phyloP scores from a whole-genome alignment of 1,284 basidiomycete species.

The Trametes hirsuta region DNA sequence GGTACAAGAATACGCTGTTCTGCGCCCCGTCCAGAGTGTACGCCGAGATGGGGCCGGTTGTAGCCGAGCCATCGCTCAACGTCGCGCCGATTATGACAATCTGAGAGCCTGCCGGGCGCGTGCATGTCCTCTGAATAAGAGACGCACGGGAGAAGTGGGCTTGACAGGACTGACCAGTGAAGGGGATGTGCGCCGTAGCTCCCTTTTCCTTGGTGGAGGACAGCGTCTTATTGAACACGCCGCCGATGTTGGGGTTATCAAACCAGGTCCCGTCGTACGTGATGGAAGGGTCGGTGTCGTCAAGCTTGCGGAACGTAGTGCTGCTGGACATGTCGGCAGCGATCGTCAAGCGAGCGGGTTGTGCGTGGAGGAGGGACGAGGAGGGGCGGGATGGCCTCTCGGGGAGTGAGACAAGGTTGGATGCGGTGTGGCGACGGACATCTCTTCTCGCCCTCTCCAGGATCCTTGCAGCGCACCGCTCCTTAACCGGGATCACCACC shows the following conservation, averaged over 20 bases:
- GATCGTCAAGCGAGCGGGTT: neutral
- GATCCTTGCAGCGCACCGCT: neutral
- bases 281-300: constrained; percentile 18
- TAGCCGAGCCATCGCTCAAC: constrained; percentile 1
- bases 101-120: constrained; percentile 18
- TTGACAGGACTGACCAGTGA: constrained; percentile 10
- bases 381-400: neutral
- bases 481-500: neutral
- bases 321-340: neutral
- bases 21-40: constrained; percentile 23
- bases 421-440: constrained; percentile 7
- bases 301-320: constrained; percentile 14
- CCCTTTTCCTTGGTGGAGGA: constrained; percentile 3
- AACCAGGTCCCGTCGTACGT: constrained; percentile 15
- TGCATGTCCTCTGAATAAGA: neutral
- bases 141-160: neutral
- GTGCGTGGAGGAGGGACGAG: neutral
- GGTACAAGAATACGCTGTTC: constrained; percentile 22
- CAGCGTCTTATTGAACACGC: constrained; percentile 18
- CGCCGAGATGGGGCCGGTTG: constrained; percentile 18
- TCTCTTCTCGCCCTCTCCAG: neutral
- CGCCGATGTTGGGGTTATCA: neutral
- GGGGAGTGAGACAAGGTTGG: neutral
- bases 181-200: constrained; percentile 15
- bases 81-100: constrained; percentile 27